A percentile compares a stretch with the other conserved stretches of the same genome.
Evolutionary conservation across 2,329 filamentous ascomycete species (phyloP).

Genomic region (Dactylonectria estremocensis): DNA sequence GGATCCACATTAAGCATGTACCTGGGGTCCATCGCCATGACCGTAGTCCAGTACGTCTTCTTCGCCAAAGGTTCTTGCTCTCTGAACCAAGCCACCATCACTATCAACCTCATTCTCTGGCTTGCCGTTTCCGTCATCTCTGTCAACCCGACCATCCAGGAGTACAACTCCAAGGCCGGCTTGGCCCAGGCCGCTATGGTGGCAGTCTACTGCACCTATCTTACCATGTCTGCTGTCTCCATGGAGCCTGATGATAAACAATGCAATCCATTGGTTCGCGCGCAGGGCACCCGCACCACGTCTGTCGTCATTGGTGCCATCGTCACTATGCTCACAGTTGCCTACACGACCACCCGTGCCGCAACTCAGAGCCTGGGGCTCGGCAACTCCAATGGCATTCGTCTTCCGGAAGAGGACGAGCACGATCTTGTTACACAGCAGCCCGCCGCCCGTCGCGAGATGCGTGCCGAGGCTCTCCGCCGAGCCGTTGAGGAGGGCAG

Average conservation of each 20-base stretch:
- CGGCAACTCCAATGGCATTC: constrained; percentile 66
- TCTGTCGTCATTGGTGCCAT: constrained; percentile 94
- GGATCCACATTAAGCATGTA: constrained; percentile 97
- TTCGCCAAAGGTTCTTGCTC: constrained; percentile 86
- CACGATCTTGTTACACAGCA: constrained; percentile 92
- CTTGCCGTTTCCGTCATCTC: constrained; percentile 86
- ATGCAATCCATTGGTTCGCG: constrained; percentile 92
- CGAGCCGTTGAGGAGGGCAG: constrained; percentile 94
- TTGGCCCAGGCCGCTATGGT: constrained; percentile 99
- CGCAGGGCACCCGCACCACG: constrained; percentile 89
- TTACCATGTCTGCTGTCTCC: constrained; percentile 97
- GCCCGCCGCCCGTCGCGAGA: constrained; percentile 84
- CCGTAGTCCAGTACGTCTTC: constrained; percentile 96
- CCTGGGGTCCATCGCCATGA: constrained; percentile 90
- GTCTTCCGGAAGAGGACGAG: constrained; percentile 79
- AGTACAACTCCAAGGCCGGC: constrained; percentile 92
- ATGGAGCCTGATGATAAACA: constrained; percentile 97
- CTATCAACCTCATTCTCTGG: constrained; percentile 90
- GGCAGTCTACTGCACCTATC: constrained; percentile 97
- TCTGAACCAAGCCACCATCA: constrained; percentile 98
- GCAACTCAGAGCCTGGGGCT: constrained; percentile 91
- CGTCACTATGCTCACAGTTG: constrained; percentile 96
- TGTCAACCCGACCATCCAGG: constrained; percentile 91
- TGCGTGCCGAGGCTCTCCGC: constrained; percentile 92
- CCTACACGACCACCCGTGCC: constrained; percentile 96